These are phyloP conservation scores for Solanum stenotomum DNA, from an alignment of 257 asterid species.

Conservation along the genomic window DNA sequence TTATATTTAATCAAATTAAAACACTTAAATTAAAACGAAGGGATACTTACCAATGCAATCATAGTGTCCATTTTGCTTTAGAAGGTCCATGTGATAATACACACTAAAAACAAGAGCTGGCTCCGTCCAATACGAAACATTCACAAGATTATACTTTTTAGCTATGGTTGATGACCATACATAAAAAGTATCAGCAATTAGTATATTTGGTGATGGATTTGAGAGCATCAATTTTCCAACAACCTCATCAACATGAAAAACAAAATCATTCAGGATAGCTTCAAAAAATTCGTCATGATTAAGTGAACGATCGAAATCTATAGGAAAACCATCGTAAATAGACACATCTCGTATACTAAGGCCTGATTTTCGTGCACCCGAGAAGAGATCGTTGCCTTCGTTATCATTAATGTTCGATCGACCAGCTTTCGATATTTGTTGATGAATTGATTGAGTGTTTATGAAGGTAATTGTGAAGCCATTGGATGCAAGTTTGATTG, in stretches of 20 bases:
- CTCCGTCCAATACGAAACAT: slow-evolving; percentile 63
- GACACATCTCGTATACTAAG: slow-evolving; percentile 52
- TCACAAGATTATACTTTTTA: slow-evolving; percentile 36
- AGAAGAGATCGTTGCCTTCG: slow-evolving; percentile 26
- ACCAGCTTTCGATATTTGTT: slow-evolving; percentile 36
- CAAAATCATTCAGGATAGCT: slow-evolving; percentile 40
- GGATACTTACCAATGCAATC: slow-evolving; percentile 5
- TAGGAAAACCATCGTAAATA: slow-evolving; percentile 52
- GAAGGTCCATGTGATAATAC: slow-evolving; percentile 64
- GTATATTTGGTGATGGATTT: slow-evolving; percentile 39
- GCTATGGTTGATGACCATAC: slow-evolving; percentile 52
- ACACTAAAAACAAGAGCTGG: slow-evolving; percentile 52
- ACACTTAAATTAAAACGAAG: no score
- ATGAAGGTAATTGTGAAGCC: slow-evolving; percentile 70
- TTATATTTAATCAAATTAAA: no score
- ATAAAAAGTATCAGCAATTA: slow-evolving; percentile 56
- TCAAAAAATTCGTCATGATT: slow-evolving; percentile 52
- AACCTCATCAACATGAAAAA: slow-evolving; percentile 45
- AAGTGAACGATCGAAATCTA: slow-evolving; percentile 41
- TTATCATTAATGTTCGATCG: background rate
- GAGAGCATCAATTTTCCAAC: slow-evolving; percentile 25
- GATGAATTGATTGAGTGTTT: slow-evolving; percentile 58
- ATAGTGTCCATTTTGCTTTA: slow-evolving; percentile 50
- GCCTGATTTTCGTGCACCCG: slow-evolving; percentile 41
- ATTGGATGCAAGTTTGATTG: slow-evolving; percentile 56